phyloP scores from a whole-genome alignment of 1,139 yeast species.

The Wickerhamomyces sp. region DNA sequence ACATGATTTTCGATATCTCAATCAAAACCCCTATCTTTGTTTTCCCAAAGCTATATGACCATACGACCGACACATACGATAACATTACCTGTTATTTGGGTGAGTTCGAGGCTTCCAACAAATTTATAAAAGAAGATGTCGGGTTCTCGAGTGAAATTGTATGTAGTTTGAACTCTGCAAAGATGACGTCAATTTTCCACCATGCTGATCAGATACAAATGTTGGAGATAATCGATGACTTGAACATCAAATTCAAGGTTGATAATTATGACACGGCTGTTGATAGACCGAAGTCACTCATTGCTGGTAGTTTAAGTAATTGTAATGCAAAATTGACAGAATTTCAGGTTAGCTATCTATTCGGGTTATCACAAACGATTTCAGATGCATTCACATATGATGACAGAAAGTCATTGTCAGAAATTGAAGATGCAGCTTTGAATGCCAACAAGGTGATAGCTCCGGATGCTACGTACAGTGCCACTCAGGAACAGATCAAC shows the following conservation, averaged over 20 bases:
- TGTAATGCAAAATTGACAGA: conserved; percentile 71
- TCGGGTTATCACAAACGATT: conserved; percentile 52
- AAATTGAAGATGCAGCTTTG: conserved; percentile 62
- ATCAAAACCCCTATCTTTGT: conserved; percentile 79
- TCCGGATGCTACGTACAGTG: conserved; percentile 23
- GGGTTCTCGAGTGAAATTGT: conserved; percentile 45
- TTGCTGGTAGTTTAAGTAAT: conserved; percentile 62
- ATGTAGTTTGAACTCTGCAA: conserved; percentile 71
- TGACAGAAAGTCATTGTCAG: conserved; percentile 36
- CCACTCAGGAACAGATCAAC: conserved; percentile 13
- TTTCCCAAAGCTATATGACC: conserved; percentile 59
- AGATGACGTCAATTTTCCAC: conserved; percentile 56
- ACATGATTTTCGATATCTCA: conserved; percentile 65
- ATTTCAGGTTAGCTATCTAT: conserved; percentile 60
- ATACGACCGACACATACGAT: conserved; percentile 45
- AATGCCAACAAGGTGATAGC: conserved; percentile 32
- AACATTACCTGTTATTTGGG: conserved; percentile 73
- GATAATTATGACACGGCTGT: conserved; percentile 47
- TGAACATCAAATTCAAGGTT: conserved; percentile 62
- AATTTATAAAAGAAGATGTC: conserved; percentile 36
- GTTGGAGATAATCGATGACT: conserved; percentile 62
- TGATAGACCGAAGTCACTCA: conserved; percentile 46
- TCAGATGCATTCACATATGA: conserved; percentile 49
- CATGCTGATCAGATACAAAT: conserved; percentile 46
- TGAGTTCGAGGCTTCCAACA: conserved; percentile 69